Base-by-base conservation (phyloP, 305 asterid species). In the Coffea humblotiana region DNA sequence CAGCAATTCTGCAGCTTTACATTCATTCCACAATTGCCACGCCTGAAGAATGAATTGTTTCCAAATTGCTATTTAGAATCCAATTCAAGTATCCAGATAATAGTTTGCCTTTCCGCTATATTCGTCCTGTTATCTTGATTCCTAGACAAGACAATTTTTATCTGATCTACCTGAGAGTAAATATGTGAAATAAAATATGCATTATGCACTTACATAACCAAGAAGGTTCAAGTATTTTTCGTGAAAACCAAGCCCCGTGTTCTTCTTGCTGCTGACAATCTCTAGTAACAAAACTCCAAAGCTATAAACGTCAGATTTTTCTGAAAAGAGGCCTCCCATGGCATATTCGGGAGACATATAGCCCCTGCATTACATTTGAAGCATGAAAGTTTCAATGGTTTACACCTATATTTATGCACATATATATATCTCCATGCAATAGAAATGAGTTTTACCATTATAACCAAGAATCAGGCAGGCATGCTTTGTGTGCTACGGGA, bases 281-380 rank as follows among this genome's bases (percentile, higher is more conserved):
- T 80, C 86, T 56, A 83, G 77, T 12, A 83, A 27, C 45, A 76
- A 78, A 8, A 83, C 81, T 7, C 86, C 86, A 12, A 79, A 83
- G 77, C 83, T 70, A 49, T 79, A 83, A 64, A 80, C 86, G 72
- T 83, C 86, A 27, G 86, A 83, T 65, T 79, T 83, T 70, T 79
- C 81, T 47, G 86, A 83, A 13, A 83, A 72, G 23, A 71, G 60
- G 47, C 86, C 83, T 32, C 86, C 75, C 78, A 76, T 71, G 15
- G 49, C 85, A 58, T 82, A 82, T 16, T 82, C 85, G 0, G 85
- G 85, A 13, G 82, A 67, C 85, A 82, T 79, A 71, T 83, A 83
- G 43, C 86, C 86, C 2, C 81, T 83, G 83, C 64, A 79, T 58
- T 45, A 37, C 0, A 0, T 13, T 13, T n/a, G 35, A 45, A 51